These are phyloP conservation scores for Corniculantispora saksenae DNA, from an alignment of 2,329 filamentous ascomycete genomes.

Conservation along the genomic window DNA sequence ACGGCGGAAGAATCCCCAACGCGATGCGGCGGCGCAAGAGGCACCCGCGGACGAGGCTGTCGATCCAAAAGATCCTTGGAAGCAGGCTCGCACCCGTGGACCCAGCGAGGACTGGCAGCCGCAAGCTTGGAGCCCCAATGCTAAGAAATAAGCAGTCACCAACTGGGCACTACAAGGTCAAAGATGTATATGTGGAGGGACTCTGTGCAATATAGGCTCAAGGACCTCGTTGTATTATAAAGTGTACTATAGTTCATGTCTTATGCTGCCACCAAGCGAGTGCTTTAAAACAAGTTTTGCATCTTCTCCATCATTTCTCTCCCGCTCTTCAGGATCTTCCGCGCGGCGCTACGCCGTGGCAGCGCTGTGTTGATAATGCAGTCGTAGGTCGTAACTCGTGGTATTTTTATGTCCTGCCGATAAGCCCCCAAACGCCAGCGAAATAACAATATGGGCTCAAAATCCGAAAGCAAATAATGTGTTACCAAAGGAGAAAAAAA, in stretches of 20 bases:
- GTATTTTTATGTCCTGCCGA: not conserved
- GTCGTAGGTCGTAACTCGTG: slow-evolving; percentile 3
- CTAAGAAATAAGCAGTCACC: slow-evolving; percentile 29
- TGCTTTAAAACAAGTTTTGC: slow-evolving; percentile 2
- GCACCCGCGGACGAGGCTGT: slow-evolving; percentile 21
- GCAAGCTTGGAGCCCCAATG: slow-evolving; percentile 57
- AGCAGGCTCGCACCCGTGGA: slow-evolving; percentile 44
- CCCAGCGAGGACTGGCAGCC: slow-evolving; percentile 71
- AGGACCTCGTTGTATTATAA: slow-evolving; percentile 9
- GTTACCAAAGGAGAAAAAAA: not conserved
- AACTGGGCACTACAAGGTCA: not conserved
- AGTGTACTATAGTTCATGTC: slow-evolving; percentile 13
- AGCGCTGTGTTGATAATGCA: not conserved
- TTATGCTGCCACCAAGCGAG: not conserved
- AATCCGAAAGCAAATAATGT: not conserved
- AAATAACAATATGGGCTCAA: not conserved
- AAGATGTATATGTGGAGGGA: no score
- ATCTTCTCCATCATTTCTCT: not conserved
- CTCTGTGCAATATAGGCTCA: not conserved
- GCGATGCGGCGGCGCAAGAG: slow-evolving; percentile 9
- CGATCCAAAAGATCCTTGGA: slow-evolving; percentile 56
- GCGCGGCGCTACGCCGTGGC: not conserved
- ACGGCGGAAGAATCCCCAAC: not conserved
- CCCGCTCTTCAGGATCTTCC: not conserved
- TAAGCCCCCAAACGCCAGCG: not conserved